Evolutionary conservation across 306 rosid genomes (phyloP).

Genomic region (Dryas drummondii): DNA sequence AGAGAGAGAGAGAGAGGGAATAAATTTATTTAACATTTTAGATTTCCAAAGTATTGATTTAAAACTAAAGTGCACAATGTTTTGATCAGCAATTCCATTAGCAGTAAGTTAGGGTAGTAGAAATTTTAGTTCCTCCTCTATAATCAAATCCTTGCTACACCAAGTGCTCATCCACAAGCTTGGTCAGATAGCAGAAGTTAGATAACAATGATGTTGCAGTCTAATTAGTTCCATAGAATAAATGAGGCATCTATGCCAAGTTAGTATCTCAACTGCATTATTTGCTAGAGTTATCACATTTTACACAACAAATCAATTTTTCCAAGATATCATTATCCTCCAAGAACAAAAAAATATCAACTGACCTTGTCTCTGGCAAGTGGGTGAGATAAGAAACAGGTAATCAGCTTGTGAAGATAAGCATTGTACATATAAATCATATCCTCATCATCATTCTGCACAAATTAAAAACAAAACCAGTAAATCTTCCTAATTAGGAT

Average conservation of each 20-base stretch:
- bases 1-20: background rate
- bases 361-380: constrained; percentile 93
- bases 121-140: background rate
- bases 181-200: background rate
- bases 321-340: background rate
- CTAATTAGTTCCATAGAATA: background rate
- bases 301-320: background rate
- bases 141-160: background rate
- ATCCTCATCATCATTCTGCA: constrained; percentile 95
- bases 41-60: too few species aligned
- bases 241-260: background rate
- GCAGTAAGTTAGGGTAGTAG: background rate
- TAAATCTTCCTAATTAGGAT: background rate
- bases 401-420: constrained; percentile 82
- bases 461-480: constrained; percentile 18
- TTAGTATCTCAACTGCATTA: background rate
- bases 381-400: constrained; percentile 85
- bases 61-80: background rate
- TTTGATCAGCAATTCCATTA: background rate
- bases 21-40: background rate
- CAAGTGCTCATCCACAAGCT: constrained; percentile 4
- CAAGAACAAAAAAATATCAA: constrained; percentile 16
- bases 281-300: background rate
- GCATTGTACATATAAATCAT: constrained; percentile 93
- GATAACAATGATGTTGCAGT: background rate